phyloP scores from a whole-genome alignment of 371 early-diverging fungal species.

The Smittium culicis region DNA sequence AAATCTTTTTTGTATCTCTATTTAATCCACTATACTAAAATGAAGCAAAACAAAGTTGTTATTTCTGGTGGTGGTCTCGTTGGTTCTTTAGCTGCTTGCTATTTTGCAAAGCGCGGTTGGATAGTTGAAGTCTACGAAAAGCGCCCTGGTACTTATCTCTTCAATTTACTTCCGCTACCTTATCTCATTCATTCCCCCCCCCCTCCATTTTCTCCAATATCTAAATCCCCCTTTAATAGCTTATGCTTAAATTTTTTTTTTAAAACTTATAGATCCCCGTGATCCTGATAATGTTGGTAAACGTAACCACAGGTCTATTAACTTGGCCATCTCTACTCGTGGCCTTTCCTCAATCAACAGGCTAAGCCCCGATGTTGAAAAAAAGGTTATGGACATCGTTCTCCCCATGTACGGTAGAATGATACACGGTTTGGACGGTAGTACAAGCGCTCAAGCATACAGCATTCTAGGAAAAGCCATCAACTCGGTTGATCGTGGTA shows the following conservation, averaged over 20 bases:
- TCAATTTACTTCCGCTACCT: background rate
- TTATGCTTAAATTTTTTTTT: background rate
- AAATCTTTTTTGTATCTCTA: background rate
- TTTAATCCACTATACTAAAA: background rate
- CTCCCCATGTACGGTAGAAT: conserved; percentile 90
- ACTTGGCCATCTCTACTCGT: conserved; percentile 81
- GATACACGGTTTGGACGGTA: conserved; percentile 67
- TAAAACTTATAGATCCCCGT: conserved; percentile 55
- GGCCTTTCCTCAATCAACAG: conserved; percentile 70
- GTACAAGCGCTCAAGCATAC: conserved; percentile 58
- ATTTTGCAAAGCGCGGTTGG: conserved; percentile 87
- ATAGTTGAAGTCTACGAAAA: conserved; percentile 71
- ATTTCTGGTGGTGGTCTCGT: conserved; percentile 91
- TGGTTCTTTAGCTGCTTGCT: conserved; percentile 75
- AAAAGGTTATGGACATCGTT: conserved; percentile 45
- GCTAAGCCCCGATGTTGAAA: conserved; percentile 48
- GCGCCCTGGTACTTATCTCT: conserved; percentile 53
- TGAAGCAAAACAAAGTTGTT: conserved; percentile 17
- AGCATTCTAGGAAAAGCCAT: conserved; percentile 81
- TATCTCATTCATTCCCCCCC: background rate
- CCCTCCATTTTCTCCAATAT: background rate
- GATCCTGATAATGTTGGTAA: conserved; percentile 33
- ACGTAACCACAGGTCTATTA: conserved; percentile 56
- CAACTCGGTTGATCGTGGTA: conserved; percentile 81
- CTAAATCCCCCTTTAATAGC: background rate